Base-by-base conservation (phyloP, 345 rosid genomes). In the Angophora floribunda region DNA sequence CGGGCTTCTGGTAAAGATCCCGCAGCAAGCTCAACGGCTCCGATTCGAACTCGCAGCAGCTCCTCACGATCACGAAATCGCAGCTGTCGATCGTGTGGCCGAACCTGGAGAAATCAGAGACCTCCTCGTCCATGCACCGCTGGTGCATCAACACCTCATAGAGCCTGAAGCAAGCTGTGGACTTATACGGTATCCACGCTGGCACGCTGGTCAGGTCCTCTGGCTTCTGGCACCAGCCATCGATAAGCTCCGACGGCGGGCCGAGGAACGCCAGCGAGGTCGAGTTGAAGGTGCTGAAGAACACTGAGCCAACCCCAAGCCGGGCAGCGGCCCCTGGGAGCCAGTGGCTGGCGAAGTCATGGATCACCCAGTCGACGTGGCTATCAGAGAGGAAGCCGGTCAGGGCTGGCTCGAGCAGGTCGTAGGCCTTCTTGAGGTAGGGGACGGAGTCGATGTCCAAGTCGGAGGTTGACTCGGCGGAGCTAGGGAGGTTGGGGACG, bases 321-420 rank as follows among this genome's bases (percentile, higher is more conserved):
- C 51, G 88, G 47, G 90, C 30, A 3, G 93, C 89, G 6, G 89
- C 51, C 1, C 90, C 80, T 24, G 94, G 93, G 19, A 93, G 87
- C 93, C 95, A 93, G 85, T 92, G 86, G 63, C 93, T 41, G 22
- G 90, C 87, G 67, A 92, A 91, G 88, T 94, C 95, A 0, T 80
- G 91, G 11, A 94, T 51, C 50, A 93, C 28, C 92, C 93, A 94
- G 19, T 93, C 51, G n/a, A 87, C 93, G n/a, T 65, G 78, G 1
- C 88, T 28, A 16, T 88, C 51, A 51, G 88, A 86, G 5, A 94
- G 93, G 63, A 94, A 89, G 14, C 24, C 32, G 14, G 90, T 85
- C 79, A 93, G 44, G 30, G 91, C 90, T 3, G 51, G 30, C 32
- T 88, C 41, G 51, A 94, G 87, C 22, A 86, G 79, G 79, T 94